phyloP scores from a whole-genome alignment of 352 stramenopile genomes.

The Globisporangium echinulatum region DNA sequence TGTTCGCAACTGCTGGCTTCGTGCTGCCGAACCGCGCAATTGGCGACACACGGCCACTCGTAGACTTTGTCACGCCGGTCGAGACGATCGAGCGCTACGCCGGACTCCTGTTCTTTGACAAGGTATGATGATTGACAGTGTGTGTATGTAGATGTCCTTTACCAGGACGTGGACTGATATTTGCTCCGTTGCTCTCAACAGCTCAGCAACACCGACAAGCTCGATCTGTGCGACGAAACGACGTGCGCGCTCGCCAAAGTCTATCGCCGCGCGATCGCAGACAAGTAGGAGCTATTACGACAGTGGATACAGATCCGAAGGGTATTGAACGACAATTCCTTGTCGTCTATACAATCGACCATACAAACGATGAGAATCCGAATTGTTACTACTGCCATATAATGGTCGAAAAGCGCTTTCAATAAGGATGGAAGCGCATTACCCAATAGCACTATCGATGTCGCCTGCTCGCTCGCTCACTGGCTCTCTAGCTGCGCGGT shows the following conservation, averaged over 20 bases:
- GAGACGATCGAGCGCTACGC: conserved; percentile 90
- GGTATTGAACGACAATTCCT: not conserved
- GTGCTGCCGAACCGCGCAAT: conserved; percentile 91
- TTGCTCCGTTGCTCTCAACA: conserved; percentile 7
- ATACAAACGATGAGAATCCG: too few species aligned
- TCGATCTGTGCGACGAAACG: conserved; percentile 60
- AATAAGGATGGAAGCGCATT: too few species aligned
- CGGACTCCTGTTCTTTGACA: conserved; percentile 92
- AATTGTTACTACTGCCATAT: too few species aligned
- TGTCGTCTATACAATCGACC: too few species aligned
- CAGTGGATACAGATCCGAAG: too few species aligned
- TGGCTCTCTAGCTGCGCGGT: not conserved
- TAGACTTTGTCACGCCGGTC: conserved; percentile 86
- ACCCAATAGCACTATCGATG: too few species aligned
- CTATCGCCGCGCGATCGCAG: conserved; percentile 32
- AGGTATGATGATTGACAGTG: conserved; percentile 22
- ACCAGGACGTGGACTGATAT: not conserved
- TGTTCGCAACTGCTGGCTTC: conserved; percentile 87
- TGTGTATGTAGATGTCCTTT: too few species aligned
- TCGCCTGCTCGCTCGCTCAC: not conserved
- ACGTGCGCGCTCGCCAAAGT: conserved; percentile 42
- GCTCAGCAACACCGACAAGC: conserved; percentile 39
- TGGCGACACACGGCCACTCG: conserved; percentile 59
- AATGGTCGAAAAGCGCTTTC: too few species aligned
- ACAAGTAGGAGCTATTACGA: conserved; percentile 6